A percentile compares a stretch with the other conserved stretches of the same genome.
phyloP scores from a whole-genome alignment of 805 yeast genomes.

The Starmerella vaccinii region DNA sequence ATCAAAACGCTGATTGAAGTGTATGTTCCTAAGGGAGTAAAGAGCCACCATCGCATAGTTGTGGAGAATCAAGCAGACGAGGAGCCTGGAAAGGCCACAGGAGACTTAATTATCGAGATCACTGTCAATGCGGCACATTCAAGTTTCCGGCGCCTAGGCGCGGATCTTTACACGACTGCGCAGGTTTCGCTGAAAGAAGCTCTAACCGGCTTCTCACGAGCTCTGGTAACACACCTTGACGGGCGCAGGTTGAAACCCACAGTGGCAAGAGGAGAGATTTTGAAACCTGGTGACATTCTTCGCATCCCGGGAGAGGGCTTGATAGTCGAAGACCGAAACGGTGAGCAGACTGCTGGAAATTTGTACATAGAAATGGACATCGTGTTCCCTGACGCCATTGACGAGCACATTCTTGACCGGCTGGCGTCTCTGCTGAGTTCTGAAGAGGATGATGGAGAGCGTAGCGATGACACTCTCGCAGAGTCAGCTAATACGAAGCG shows the following conservation, averaged over 20 bases:
- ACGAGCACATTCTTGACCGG: constrained; percentile 15
- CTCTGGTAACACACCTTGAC: constrained; percentile 64
- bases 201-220: constrained; percentile 64
- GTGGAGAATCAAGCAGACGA: constrained; percentile 69
- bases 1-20: constrained; percentile 69
- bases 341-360: constrained; percentile 18
- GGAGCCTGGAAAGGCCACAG: constrained; percentile 57
- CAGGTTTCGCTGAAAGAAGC: constrained; percentile 67
- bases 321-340: constrained; percentile 10
- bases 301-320: constrained; percentile 23
- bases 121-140: constrained; percentile 39
- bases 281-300: constrained; percentile 21
- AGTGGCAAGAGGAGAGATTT: constrained; percentile 67
- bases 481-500: neutral
- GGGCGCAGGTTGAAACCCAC: constrained; percentile 58
- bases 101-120: constrained; percentile 63
- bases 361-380: constrained; percentile 20
- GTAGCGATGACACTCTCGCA: constrained; percentile 10
- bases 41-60: constrained; percentile 49
- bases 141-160: constrained; percentile 45
- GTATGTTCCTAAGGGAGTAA: constrained; percentile 61
- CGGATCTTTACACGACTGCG: constrained; percentile 54
- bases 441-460: constrained; percentile 11
- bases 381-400: constrained; percentile 21
- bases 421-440: constrained; percentile 11